These are phyloP conservation scores for Pyrenophora teres DNA, from an alignment of 2,329 filamentous ascomycete species.

Conservation along the genomic window DNA sequence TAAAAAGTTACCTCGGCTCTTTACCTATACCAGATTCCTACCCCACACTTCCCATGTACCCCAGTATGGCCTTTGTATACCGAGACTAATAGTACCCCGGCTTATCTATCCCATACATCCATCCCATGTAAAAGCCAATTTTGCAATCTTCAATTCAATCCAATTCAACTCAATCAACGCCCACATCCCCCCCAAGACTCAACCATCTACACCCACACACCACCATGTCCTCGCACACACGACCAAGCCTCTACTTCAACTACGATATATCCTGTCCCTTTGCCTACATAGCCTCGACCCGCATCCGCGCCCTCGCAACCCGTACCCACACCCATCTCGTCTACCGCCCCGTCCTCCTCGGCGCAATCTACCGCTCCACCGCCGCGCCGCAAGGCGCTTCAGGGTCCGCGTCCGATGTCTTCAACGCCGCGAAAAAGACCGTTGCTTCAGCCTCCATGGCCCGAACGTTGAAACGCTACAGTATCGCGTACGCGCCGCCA, in stretches of 20 bases:
- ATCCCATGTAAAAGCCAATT: too few relatives aligned
- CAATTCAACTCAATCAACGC: too few relatives aligned
- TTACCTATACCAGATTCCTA: not conserved
- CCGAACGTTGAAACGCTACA: conserved; percentile 37
- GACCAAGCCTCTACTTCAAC: conserved; percentile 30
- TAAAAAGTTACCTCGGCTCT: conserved; percentile 8
- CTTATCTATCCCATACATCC: not conserved
- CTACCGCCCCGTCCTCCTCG: conserved; percentile 40
- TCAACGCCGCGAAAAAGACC: conserved; percentile 41
- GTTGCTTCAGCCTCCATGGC: conserved; percentile 36
- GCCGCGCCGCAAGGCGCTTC: conserved; percentile 44
- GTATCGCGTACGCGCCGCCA: conserved; percentile 38
- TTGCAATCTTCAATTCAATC: too few relatives aligned
- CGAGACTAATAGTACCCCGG: not conserved
- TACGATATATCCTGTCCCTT: conserved; percentile 47
- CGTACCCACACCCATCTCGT: conserved; percentile 32
- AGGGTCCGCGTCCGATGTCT: conserved; percentile 44
- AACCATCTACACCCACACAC: not conserved
- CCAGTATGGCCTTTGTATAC: not conserved
- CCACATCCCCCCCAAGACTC: not conserved
- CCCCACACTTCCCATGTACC: conserved; percentile 1
- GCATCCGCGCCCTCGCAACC: conserved; percentile 34
- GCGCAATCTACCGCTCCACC: conserved; percentile 44
- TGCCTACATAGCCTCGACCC: conserved; percentile 46
- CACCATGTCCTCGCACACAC: conserved; percentile 12